Conservation (phyloP, 2,329 filamentous ascomycete species). For the Aspergillus sp. region DNA sequence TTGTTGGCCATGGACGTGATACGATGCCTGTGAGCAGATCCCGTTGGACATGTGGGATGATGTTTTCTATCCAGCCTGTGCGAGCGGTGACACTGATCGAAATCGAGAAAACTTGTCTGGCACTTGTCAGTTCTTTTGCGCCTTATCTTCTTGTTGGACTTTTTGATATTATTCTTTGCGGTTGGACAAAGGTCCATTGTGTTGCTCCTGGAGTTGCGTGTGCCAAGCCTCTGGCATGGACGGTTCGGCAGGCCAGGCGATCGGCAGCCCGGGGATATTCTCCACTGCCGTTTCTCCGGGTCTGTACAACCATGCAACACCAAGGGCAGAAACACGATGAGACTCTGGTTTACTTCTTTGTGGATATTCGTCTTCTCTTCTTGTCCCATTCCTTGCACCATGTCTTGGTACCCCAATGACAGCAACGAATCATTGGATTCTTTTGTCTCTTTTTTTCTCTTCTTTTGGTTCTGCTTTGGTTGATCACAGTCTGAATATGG, state of each 20-base stretch:
- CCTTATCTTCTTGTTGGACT: constrained; percentile 10
- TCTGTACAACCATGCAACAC: neutral
- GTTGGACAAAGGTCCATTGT: neutral
- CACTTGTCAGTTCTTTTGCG: constrained; percentile 13
- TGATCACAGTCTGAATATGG: constrained; percentile 10
- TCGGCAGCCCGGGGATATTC: neutral
- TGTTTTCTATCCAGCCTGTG: constrained; percentile 3
- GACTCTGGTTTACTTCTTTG: constrained; percentile 11
- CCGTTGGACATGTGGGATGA: neutral
- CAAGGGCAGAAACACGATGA: neutral
- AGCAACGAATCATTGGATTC: constrained; percentile 18
- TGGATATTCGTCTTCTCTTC: constrained; percentile 18
- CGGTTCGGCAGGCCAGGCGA: neutral
- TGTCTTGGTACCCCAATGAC: constrained; percentile 12
- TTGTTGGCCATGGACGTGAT: constrained; percentile 2
- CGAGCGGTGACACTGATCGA: constrained; percentile 5
- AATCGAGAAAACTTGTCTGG: constrained; percentile 12
- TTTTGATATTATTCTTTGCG: constrained; percentile 3
- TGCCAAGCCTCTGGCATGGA: neutral
- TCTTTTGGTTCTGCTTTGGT: constrained; percentile 1
- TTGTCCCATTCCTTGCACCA: neutral
- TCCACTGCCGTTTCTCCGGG: neutral
- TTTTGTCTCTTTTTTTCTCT: constrained; percentile 10
- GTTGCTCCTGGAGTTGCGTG: neutral
- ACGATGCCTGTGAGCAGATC: neutral